Conservation (phyloP, 257 asterid species). For the Plantago elongata region DNA sequence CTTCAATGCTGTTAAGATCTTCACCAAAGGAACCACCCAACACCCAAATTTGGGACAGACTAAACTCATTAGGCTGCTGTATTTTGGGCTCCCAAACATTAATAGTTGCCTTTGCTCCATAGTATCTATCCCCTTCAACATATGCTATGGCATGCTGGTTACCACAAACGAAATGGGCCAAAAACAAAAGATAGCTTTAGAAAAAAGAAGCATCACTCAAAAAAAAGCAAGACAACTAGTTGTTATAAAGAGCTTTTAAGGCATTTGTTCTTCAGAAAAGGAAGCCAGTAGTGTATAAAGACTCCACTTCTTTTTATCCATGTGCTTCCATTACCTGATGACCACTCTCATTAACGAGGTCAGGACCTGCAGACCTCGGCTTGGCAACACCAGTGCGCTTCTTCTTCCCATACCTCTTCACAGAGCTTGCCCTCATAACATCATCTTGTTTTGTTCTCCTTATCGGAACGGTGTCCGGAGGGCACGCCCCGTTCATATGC, state of each 20-base stretch:
- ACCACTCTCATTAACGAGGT: constrained; percentile 64
- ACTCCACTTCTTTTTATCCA: constrained; percentile 3
- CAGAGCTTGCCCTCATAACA: constrained; percentile 76
- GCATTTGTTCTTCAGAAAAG: neutral
- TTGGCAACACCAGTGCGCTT: constrained; percentile 50
- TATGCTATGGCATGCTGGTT: constrained; percentile 81
- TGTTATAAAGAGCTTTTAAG: constrained; percentile 11
- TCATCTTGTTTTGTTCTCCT: constrained; percentile 79
- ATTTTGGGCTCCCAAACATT: constrained; percentile 87
- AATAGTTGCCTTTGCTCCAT: constrained; percentile 78
- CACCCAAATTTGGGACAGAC: constrained; percentile 85
- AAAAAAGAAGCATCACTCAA: constrained; percentile 6
- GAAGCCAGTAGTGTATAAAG: constrained; percentile 12
- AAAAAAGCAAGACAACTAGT: neutral
- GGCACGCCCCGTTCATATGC: constrained; percentile 78
- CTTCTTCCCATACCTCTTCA: constrained; percentile 71
- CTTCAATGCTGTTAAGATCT: constrained; percentile 90
- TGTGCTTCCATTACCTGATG: constrained; percentile 56
- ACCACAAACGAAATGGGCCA: constrained; percentile 13
- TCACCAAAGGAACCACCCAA: constrained; percentile 82
- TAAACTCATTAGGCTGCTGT: constrained; percentile 79
- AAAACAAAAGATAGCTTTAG: constrained; percentile 5
- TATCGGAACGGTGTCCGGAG: constrained; percentile 62
- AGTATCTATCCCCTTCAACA: constrained; percentile 72
- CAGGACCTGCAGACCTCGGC: constrained; percentile 76